Evolutionary conservation across 2,329 filamentous ascomycete genomes (phyloP), one percentile per base, ranked within the genome.

Genomic region (Ophiostoma tasmaniense): DNA sequence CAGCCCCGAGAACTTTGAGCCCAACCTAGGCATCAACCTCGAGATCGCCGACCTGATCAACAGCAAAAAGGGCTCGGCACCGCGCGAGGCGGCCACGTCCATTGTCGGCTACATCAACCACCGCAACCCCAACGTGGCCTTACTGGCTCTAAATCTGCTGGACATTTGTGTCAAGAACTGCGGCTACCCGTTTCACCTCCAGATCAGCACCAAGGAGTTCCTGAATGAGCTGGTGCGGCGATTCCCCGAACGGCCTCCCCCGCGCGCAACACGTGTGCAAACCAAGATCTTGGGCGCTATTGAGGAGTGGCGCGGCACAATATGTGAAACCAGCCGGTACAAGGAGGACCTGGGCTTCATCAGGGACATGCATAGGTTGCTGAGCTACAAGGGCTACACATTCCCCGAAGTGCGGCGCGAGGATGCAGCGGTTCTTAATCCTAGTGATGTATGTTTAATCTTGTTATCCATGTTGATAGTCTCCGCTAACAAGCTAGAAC

Each of bases 141-240:
- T 99, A 73, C 85, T 98, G 70, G 94, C 95, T 70, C 85, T 98
- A 76, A 89, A 89, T 81, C 87, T 99, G 73, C 91, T 99, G 77
- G 95, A 99, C 78, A 98, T 98, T 72, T 98, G 95, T 80, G 95
- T 98, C 80, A 99, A 99, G 84, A 99, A 99, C 81, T 99, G 95
- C 84, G 95, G 95, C 75, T 99, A 99, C 78, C 93, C 95, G 0
- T 99, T 99, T 80, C 95, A 99, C 77, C 88, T 99, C 70, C 95
- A 99, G 80, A 97, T 99, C 77, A 93, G 91, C 79, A 98, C 95
- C 74, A 99, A 99, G 79, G 95, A 99, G 76, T 99, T 99, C 75
- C 88, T 99, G 75, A 99, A 99, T 80, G 95, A 99, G 82, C 88
- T 99, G 71, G 95, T 99, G 71, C 89, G 95, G 73, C 87, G 95